A percentile compares a stretch with the other conserved stretches of the same genome.
These are phyloP conservation scores for Chiua virens DNA, from an alignment of 768 basidiomycete genomes.

Conservation along the genomic window DNA sequence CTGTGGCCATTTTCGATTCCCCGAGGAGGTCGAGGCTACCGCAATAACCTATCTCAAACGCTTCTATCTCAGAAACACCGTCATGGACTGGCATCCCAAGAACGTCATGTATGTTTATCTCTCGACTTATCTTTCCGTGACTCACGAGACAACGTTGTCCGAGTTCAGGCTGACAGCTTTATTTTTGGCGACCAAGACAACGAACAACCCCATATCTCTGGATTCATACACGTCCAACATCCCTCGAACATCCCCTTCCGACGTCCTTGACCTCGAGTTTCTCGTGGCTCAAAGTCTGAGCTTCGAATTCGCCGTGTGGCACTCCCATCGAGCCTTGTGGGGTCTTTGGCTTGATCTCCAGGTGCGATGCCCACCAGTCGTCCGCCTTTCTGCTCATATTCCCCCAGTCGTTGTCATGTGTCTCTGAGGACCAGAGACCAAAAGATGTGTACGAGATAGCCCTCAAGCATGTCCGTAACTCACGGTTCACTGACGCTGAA, in stretches of 20 bases:
- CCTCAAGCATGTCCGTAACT: slow-evolving; percentile 64
- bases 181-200: slow-evolving; percentile 95
- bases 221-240: slow-evolving; percentile 84
- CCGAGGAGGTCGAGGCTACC: slow-evolving; percentile 92
- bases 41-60: slow-evolving; percentile 91
- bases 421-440: slow-evolving; percentile 47
- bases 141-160: slow-evolving; percentile 1
- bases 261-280: slow-evolving; percentile 94
- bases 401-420: slow-evolving; percentile 56
- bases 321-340: slow-evolving; percentile 85
- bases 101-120: slow-evolving; percentile 83
- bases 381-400: slow-evolving; percentile 8
- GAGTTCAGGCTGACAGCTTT: slow-evolving; percentile 95
- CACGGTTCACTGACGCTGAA: slow-evolving; percentile 89
- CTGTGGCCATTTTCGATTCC: slow-evolving; percentile 82
- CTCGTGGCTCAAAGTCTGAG: slow-evolving; percentile 90
- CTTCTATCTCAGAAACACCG: slow-evolving; percentile 96
- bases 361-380: slow-evolving; percentile 41
- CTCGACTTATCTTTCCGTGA: not conserved
- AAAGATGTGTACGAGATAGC: slow-evolving; percentile 64
- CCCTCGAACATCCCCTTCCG: slow-evolving; percentile 73
- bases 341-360: slow-evolving; percentile 88
- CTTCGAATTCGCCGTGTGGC: slow-evolving; percentile 95
- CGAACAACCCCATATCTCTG: slow-evolving; percentile 89
- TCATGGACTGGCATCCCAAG: slow-evolving; percentile 99